Base-by-base conservation (phyloP, 1,284 basidiomycete species). In the Cryptococcus sp. region DNA sequence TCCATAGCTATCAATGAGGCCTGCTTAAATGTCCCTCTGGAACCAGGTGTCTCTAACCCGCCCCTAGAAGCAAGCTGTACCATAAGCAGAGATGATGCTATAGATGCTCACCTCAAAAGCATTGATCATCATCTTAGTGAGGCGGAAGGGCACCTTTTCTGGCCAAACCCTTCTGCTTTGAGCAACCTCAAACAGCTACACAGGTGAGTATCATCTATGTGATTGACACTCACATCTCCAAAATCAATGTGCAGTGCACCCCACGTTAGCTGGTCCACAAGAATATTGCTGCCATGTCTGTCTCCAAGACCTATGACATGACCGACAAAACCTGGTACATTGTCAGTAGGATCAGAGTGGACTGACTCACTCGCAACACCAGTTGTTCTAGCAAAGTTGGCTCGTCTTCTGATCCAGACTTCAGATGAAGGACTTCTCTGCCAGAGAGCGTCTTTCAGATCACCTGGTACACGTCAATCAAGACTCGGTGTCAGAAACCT, bases 61-160 rank as follows among this genome's bases (percentile, higher is more conserved):
- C 64, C 56, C 29, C 63, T 62, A 2, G 66, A 64, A 16, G 69
- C 72, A 23, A 75, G 67, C 69, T 72, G 20, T 7, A n/a, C 11
- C 1, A 15, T 19, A 44, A 49, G 39, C 46, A 20, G 22, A 3
- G 26, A 17, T 39, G 19, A 7, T 34, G 8, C 8, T 34, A 13
- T 10, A 23, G 20, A 40, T 19, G 59, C 63, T 61, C 34, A 65
- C 68, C 60, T 76, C 75, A 47, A 77, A 75, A 0, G 73, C 66
- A 55, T 77, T 77, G 26, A 67, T 73, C 67, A 77, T 75, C 70
- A 74, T 74, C 29, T 70, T 64, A 0, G 75, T 77, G 6, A 77
- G 57, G 3, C 75, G 58, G 66, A 77, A 77, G 2, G 73, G 73
- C 2, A 77, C 73, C 38, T 73, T 72, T 55, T 77, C 75, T 11